These are phyloP conservation scores for Erysimum cheiri DNA, from an alignment of 441 rosid genomes.

Conservation along the genomic window DNA sequence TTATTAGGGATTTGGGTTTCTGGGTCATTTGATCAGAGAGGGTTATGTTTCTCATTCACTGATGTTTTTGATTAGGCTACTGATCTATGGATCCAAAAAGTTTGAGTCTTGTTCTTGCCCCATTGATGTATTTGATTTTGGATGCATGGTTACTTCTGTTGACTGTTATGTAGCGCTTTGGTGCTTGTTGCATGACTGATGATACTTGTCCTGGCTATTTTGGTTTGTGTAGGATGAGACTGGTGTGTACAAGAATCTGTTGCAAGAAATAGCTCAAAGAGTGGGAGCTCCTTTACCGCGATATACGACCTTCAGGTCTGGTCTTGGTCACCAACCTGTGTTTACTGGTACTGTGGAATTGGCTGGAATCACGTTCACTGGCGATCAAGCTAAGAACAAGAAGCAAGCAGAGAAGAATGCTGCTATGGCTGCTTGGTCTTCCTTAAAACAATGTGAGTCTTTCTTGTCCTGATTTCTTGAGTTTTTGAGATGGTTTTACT, in stretches of 20 bases:
- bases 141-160: slow-evolving; percentile 1
- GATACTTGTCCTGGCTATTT: slow-evolving; percentile 11
- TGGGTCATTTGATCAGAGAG: slow-evolving; percentile 7
- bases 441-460: slow-evolving; percentile 84
- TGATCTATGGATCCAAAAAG: slow-evolving; percentile 32
- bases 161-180: neutral
- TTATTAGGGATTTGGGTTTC: slow-evolving; percentile 25
- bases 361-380: slow-evolving; percentile 86
- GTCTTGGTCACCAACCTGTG: slow-evolving; percentile 95
- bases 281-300: slow-evolving; percentile 92
- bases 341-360: slow-evolving; percentile 91
- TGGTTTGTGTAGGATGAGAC: slow-evolving; percentile 78
- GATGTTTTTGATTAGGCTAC: neutral
- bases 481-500: neutral
- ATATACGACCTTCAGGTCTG: slow-evolving; percentile 86
- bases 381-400: slow-evolving; percentile 93
- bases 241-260: slow-evolving; percentile 92
- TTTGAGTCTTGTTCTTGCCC: slow-evolving; percentile 27
- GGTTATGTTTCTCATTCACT: neutral
- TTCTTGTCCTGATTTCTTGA: neutral
- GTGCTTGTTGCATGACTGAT: slow-evolving; percentile 35
- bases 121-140: slow-evolving; percentile 22
- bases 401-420: slow-evolving; percentile 99
- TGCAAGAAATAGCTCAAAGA: slow-evolving; percentile 96
- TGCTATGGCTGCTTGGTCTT: slow-evolving; percentile 98